These are phyloP conservation scores for Fusarium citri DNA, from an alignment of 2,329 filamentous ascomycete genomes.

Conservation along the genomic window DNA sequence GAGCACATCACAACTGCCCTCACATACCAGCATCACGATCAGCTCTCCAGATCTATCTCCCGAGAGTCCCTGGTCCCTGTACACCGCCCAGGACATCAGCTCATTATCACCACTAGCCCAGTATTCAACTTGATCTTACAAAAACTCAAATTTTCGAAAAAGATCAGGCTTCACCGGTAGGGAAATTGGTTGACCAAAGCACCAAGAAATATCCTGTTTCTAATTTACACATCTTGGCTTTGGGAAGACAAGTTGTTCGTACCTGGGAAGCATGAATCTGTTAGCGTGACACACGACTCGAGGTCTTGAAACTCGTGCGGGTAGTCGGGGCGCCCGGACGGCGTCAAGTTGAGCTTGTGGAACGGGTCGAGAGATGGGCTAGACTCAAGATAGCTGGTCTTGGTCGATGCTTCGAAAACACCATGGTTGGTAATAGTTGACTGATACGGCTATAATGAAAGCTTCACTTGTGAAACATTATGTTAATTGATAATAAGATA, in stretches of 20 bases:
- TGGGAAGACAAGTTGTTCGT: neutral
- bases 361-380: neutral
- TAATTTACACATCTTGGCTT: neutral
- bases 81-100: conserved; percentile 5
- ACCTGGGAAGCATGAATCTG: neutral
- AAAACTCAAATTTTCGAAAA: neutral
- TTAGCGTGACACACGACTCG: conserved; percentile 33
- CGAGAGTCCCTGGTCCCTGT: conserved; percentile 4
- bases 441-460: neutral
- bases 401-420: neutral
- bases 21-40: conserved; percentile 5
- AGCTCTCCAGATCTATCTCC: neutral
- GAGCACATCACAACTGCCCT: conserved; percentile 1
- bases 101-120: neutral
- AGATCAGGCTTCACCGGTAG: conserved; percentile 21
- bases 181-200: neutral
- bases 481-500: no score
- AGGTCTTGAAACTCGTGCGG: conserved; percentile 13
- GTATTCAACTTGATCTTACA: neutral
- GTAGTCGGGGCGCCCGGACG: conserved; percentile 24
- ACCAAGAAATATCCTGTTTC: conserved; percentile 20
- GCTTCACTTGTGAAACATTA: neutral
- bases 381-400: neutral
- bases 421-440: neutral
- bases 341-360: conserved; percentile 14